Conservation (phyloP, 73 alveolate genomes). For the Tetrahymena thermophila region DNA sequence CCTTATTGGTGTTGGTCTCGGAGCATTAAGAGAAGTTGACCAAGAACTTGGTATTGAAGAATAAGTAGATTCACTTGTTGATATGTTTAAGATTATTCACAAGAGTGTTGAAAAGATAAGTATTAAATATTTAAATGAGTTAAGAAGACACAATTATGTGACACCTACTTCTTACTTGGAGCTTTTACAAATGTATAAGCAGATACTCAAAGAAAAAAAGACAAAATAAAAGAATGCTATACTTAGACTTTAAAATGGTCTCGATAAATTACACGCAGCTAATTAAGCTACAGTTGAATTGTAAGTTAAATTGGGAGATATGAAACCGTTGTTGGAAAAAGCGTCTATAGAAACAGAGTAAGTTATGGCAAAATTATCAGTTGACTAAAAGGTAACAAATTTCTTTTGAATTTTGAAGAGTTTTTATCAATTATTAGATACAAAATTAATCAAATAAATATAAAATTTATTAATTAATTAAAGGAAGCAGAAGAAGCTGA, state of each 20-base stretch:
- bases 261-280: neutral
- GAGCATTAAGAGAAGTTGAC: constrained; percentile 35
- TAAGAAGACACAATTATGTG: constrained; percentile 72
- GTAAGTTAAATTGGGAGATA: constrained; percentile 1
- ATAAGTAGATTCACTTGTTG: constrained; percentile 26
- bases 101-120: constrained; percentile 72
- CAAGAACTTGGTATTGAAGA: constrained; percentile 11
- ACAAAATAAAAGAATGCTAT: neutral
- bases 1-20: constrained; percentile 24
- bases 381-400: neutral
- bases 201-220: constrained; percentile 52
- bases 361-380: neutral
- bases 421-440: neutral
- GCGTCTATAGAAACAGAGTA: neutral
- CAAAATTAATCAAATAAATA: too few species aligned
- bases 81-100: constrained; percentile 60
- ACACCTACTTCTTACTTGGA: constrained; percentile 83
- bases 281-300: neutral
- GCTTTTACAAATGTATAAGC: constrained; percentile 76
- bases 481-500: constrained; percentile 7
- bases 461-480: too few species aligned
- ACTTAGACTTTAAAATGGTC: neutral
- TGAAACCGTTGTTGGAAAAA: neutral
- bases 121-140: constrained; percentile 60
- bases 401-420: neutral